Evolutionary conservation across 2,329 filamentous ascomycete species (phyloP).

Genomic region (Colletotrichum gloeosporioides): DNA sequence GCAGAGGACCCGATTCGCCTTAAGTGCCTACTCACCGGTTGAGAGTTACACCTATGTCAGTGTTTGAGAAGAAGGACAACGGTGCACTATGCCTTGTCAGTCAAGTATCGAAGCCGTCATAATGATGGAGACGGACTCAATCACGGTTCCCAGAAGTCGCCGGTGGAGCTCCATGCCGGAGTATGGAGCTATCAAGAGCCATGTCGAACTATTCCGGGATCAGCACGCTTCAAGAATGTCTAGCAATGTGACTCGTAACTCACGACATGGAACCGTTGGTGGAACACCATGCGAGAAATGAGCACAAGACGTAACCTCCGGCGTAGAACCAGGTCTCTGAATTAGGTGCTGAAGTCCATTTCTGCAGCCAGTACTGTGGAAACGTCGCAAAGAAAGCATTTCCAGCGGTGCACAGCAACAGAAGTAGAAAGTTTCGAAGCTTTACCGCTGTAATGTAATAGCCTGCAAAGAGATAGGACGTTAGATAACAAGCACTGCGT

Average conservation of each 20-base stretch:
- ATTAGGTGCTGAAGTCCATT: slow-evolving; percentile 11
- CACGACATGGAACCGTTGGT: slow-evolving; percentile 7
- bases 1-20: neutral
- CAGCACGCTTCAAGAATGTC: neutral
- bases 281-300: neutral
- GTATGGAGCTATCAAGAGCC: neutral
- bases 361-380: slow-evolving; percentile 12
- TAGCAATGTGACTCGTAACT: neutral
- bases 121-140: neutral
- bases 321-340: neutral
- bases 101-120: too few species aligned
- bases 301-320: neutral
- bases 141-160: neutral
- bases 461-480: neutral
- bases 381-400: slow-evolving; percentile 5
- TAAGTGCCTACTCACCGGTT: slow-evolving; percentile 7
- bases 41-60: slow-evolving; percentile 23
- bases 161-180: neutral
- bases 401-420: neutral
- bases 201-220: neutral
- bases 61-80: slow-evolving; percentile 25
- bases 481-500: neutral
- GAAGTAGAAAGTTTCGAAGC: neutral
- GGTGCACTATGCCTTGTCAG: neutral
- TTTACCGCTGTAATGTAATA: neutral